Base-by-base conservation (phyloP, 1,284 basidiomycete genomes). In the Irpex lacteus region DNA sequence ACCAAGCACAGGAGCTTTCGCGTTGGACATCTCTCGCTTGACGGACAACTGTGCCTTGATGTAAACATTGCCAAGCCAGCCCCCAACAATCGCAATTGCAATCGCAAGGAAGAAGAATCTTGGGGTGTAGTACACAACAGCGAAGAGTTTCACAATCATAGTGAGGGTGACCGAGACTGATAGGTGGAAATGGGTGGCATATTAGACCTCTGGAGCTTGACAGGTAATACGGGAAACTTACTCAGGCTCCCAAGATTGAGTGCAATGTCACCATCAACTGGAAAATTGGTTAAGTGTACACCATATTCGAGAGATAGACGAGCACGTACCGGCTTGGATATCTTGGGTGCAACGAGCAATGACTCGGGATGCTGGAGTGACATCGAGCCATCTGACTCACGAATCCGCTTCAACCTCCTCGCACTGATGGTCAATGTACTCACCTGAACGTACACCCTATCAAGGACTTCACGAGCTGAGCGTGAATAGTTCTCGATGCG, bases 41-140 rank as follows among this genome's bases (percentile, higher is more conserved):
- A 91, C 87, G 11, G 86, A 84, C 9, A 92, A 78, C 72, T 92
- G 90, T n/a, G 86, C 86, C 67, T 84, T 84, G 70, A 92, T 89
- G 68, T 86, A 87, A n/a, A 85, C 70, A 54, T 75, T 70, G 13
- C 76, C 83, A 26, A 80, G 72, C 68, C 77, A 72, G n/a, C 73
- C 78, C 26, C 84, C 84, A 4, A 83, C 15, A 2, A 75, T 69
- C 5, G 77, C 78, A 36, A 86, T 76, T 55, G 71, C 18, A 5
- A 76, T 52, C 15, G 77, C 76, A 9, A 76, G 79, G 5, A 79
- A 49, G 19, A 75, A 60, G 68, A 81, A 75, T 7, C 74, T 59
- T 0, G 81, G 83, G 0, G 83, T 80, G 34, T 83, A 72, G 26
- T 76, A 65, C n/a, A 84, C 72, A 57, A 85, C 75, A 0, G 81